Base-by-base conservation (phyloP, 2,329 filamentous ascomycete species). In the Fusarium irregulare region DNA sequence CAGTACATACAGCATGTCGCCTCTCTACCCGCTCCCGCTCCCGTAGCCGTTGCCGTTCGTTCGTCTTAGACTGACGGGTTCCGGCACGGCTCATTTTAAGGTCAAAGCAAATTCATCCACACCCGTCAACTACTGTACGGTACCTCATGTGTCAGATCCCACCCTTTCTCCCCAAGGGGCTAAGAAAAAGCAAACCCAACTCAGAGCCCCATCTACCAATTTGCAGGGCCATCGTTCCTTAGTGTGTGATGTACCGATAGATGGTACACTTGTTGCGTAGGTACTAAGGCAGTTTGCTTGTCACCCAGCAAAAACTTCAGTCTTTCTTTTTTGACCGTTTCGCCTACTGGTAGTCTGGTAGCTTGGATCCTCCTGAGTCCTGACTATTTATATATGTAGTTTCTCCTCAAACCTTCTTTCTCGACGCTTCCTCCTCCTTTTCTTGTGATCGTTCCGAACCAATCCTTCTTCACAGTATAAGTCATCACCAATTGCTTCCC, bases 111-210 rank as follows among this genome's bases (percentile, higher is more conserved):
- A 56, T 68, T 56, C 44, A 51, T 45, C 41, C 72, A 74, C 72
- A 42, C 68, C 68, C 60, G 60, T 73, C 41, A 71, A 66, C 64
- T 70, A 51, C 13, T 20, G 13, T 21, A 44, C 20, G 13, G 23
- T 40, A 68, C 71, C 73, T 61, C 49, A 72, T 75, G 73, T 69
- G 70, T 65, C 59, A 74, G 63, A 75, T 74, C 64, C 71, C 70
- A 75, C 73, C 56, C 73, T 60, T 68, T 56, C 27, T 41, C 47
- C 56, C 64, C 68, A 66, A 74, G 70, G 73, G 68, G 72, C 16
- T 59, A 53, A 20, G 58, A 74, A 75, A 75, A 75, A 75, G 71
- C 72, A 74, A 75, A 57, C 64, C 57, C 48, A 54, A 67, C 54
- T 50, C 42, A 50, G 56, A 75, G 62, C 59, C 73, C 65, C 58